phyloP scores from a whole-genome alignment of 345 rosid species.

The Citrus maxima region DNA sequence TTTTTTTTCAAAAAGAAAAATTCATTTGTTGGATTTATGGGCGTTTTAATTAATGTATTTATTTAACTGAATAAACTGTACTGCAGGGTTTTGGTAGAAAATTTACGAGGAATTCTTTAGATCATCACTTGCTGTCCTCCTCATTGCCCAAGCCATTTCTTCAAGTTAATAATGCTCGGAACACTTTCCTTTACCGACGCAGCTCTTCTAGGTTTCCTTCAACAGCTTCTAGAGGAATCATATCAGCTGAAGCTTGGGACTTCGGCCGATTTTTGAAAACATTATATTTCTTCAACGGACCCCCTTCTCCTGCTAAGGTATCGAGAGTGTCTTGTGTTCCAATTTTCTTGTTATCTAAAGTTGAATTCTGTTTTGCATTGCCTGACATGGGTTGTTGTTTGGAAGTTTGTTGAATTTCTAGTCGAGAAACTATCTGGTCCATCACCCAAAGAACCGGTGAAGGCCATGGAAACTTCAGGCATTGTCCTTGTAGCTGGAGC shows the following conservation, averaged over 20 bases:
- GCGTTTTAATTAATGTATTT: no score
- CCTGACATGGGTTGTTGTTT: conserved; percentile 23
- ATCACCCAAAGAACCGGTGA: conserved; percentile 34
- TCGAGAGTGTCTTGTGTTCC: background rate
- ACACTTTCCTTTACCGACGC: conserved; percentile 22
- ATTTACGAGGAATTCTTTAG: conserved; percentile 26
- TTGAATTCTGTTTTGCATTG: background rate
- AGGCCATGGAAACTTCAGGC: conserved; percentile 52
- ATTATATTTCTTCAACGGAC: conserved; percentile 75
- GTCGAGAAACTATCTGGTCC: conserved; percentile 60
- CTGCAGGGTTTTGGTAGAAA: conserved; percentile 58
- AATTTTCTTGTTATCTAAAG: background rate
- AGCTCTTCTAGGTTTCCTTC: conserved; percentile 26
- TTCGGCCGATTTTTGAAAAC: conserved; percentile 85
- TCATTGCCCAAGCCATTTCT: conserved; percentile 76
- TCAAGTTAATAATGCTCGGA: conserved; percentile 47
- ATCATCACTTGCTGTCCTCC: conserved; percentile 30
- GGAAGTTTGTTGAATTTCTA: conserved; percentile 64
- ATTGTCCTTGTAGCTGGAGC: conserved; percentile 83
- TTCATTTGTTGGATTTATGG: no score
- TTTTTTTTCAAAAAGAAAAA: background rate
- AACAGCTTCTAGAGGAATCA: conserved; percentile 29
- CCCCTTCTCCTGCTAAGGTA: conserved; percentile 88
- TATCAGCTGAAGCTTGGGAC: conserved; percentile 65
- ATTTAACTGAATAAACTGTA: conserved; percentile 16